phyloP scores from a whole-genome alignment of 768 basidiomycete genomes.

The Daedaleopsis sinensis region DNA sequence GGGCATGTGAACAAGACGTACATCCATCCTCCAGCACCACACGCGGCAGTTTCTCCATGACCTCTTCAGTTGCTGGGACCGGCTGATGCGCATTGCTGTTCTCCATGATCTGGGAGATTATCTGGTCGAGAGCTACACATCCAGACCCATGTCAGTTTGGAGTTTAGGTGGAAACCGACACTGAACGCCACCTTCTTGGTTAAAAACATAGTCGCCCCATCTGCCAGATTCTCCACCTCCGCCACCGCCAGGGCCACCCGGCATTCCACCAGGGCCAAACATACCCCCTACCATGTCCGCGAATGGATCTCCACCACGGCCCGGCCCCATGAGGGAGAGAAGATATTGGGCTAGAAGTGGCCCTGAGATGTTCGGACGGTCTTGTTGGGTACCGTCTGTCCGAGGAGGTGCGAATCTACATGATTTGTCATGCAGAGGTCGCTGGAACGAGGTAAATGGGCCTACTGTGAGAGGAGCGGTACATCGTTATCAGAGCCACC shows the following conservation, averaged over 20 bases:
- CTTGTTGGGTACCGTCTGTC: slow-evolving; percentile 20
- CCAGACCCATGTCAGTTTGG: background rate
- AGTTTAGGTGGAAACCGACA: background rate
- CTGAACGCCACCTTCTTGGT: slow-evolving; percentile 69
- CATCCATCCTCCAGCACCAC: slow-evolving; percentile 65
- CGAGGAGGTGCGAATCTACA: slow-evolving; percentile 45
- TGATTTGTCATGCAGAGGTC: background rate
- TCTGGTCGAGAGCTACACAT: slow-evolving; percentile 67
- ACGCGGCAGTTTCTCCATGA: slow-evolving; percentile 67
- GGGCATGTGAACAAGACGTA: slow-evolving; percentile 38
- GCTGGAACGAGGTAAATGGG: slow-evolving; percentile 13
- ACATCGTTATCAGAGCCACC: slow-evolving; percentile 19
- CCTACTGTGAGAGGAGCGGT: slow-evolving; percentile 22
- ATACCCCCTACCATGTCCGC: slow-evolving; percentile 44
- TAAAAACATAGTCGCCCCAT: slow-evolving; percentile 92
- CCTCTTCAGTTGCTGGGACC: slow-evolving; percentile 82
- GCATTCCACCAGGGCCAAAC: slow-evolving; percentile 25
- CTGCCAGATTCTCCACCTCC: slow-evolving; percentile 52
- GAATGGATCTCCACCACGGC: slow-evolving; percentile 46
- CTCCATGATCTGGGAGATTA: slow-evolving; percentile 88
- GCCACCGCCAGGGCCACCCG: slow-evolving; percentile 20
- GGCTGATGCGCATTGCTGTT: slow-evolving; percentile 73
- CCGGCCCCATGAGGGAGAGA: slow-evolving; percentile 55
- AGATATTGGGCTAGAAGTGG: slow-evolving; percentile 75
- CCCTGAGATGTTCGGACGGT: slow-evolving; percentile 51